Base-by-base conservation (phyloP, 176 grass and related monocot genomes). In the Lolium rigidum region DNA sequence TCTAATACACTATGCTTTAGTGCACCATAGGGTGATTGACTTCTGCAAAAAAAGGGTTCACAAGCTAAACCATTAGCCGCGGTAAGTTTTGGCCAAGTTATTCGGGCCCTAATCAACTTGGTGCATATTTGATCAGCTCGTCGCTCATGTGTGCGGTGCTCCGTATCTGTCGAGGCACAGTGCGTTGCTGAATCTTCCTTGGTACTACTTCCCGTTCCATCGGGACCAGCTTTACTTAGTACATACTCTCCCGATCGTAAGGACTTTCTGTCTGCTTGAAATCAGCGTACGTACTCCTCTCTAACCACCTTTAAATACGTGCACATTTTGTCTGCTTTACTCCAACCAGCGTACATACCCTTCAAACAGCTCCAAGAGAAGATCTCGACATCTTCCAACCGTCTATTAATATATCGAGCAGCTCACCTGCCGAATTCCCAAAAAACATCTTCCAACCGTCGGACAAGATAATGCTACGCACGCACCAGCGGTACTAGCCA, bases 211-310 rank as follows among this genome's bases (percentile, higher is more conserved):
- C 47, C 72, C 0, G 35, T 69, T 69, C 37, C 16, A 69, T 38
- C 16, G 7, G 72, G 72, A 10, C 47, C 72, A 75, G 22, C 72
- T 75, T 75, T 75, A 75, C 47, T 47, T 66, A 66, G 72, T 66
- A 66, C 26, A 26, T 31, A 75, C 26, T 10, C 72, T 52, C 72
- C 2, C 22, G 13, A 75, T 74, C 72, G 7, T 16, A 18, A 52
- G 13, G 3, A 51, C 72, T 75, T 75, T 18, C 15, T 20, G 46
- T 74, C 47, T 75, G 47, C 22, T 10, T 9, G 6, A 74, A 52
- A 66, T 66, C 63, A 8, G 63, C 63, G 13, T 66, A 66, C 63
- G 14, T 66, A 65, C 14, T 12, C 9, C 25, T 37, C 66, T 18
- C 35, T 39, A 12, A 70, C 68, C 25, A 74, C 44, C 14, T 52